Percentiles rank a stretch among this genome's conserved stretches.
Evolutionary conservation across 2,329 filamentous ascomycete genomes (phyloP).

Genomic region (Neonectria coccinea): DNA sequence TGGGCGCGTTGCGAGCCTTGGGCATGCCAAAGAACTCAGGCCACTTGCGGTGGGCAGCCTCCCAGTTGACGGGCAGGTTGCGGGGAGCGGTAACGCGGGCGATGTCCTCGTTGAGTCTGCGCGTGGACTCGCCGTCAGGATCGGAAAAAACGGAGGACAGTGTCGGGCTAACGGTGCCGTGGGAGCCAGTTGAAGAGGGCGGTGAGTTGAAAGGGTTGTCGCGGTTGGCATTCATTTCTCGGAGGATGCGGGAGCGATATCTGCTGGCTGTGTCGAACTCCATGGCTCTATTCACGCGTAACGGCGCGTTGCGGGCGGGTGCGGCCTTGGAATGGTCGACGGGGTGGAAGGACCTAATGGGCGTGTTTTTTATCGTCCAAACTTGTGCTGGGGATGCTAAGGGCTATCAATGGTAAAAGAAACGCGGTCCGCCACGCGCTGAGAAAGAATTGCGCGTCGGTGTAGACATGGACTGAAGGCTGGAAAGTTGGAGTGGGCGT

Average conservation of each 20-base stretch:
- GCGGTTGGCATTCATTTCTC: slow-evolving; percentile 65
- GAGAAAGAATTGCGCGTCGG: slow-evolving; percentile 29
- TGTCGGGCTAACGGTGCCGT: slow-evolving; percentile 67
- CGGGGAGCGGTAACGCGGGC: slow-evolving; percentile 56
- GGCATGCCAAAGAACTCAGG: slow-evolving; percentile 63
- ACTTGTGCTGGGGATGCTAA: slow-evolving; percentile 25
- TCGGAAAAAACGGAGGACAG: slow-evolving; percentile 65
- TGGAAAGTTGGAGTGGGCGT: slow-evolving; percentile 23
- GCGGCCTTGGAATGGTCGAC: slow-evolving; percentile 37
- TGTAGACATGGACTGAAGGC: slow-evolving; percentile 30
- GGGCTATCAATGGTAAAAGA: slow-evolving; percentile 39
- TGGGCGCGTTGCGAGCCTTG: slow-evolving; percentile 46
- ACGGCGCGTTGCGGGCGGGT: slow-evolving; percentile 35
- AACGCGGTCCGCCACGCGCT: slow-evolving; percentile 31
- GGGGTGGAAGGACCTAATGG: slow-evolving; percentile 36
- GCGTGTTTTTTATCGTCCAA: slow-evolving; percentile 34
- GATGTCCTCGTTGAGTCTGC: slow-evolving; percentile 62
- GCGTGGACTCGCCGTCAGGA: slow-evolving; percentile 66
- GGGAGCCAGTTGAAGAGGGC: slow-evolving; percentile 68
- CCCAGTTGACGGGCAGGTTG: slow-evolving; percentile 58
- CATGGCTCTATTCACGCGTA: slow-evolving; percentile 52
- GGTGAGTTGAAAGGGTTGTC: slow-evolving; percentile 70
- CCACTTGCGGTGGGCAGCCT: slow-evolving; percentile 63
- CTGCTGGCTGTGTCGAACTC: slow-evolving; percentile 55
- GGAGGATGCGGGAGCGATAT: slow-evolving; percentile 61